phyloP scores from a whole-genome alignment of 2,329 filamentous ascomycete genomes.

The Atkinsonella texensis region DNA sequence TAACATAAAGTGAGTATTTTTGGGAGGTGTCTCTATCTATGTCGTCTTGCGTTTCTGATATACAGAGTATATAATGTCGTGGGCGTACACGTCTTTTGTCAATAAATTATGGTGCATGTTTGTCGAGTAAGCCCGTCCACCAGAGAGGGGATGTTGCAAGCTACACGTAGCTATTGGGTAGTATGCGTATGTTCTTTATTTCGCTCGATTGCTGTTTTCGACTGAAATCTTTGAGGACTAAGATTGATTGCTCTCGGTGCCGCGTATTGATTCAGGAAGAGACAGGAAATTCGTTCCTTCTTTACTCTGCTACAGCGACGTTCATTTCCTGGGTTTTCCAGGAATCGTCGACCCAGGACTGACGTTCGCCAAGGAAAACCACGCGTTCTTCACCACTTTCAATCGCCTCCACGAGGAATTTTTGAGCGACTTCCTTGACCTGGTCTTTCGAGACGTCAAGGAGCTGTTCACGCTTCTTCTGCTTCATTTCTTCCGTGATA shows the following conservation, averaged over 20 bases:
- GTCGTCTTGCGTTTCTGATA: neutral
- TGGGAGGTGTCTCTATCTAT: neutral
- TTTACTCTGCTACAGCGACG: conserved; percentile 19
- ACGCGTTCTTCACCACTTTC: conserved; percentile 48
- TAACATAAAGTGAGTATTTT: neutral
- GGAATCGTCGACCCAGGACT: conserved; percentile 58
- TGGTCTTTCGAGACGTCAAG: conserved; percentile 76
- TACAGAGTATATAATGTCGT: neutral
- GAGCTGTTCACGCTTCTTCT: conserved; percentile 68
- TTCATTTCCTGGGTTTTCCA: conserved; percentile 75
- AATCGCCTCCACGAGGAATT: conserved; percentile 61
- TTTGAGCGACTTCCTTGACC: conserved; percentile 69
- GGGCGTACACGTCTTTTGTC: neutral
- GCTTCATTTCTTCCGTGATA: conserved; percentile 79
- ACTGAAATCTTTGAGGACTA: no score
- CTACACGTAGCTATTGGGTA: neutral
- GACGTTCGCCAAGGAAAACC: conserved; percentile 73
- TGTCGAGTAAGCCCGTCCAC: no score
- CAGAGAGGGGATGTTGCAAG: neutral
- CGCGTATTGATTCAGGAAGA: neutral
- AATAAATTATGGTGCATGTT: neutral
- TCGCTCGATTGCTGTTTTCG: neutral
- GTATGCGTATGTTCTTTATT: neutral
- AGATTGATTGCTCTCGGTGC: no score
- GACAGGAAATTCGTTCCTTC: neutral